Base-by-base conservation (phyloP, 352 stramenopile genomes). In the Phytophthora constricta region DNA sequence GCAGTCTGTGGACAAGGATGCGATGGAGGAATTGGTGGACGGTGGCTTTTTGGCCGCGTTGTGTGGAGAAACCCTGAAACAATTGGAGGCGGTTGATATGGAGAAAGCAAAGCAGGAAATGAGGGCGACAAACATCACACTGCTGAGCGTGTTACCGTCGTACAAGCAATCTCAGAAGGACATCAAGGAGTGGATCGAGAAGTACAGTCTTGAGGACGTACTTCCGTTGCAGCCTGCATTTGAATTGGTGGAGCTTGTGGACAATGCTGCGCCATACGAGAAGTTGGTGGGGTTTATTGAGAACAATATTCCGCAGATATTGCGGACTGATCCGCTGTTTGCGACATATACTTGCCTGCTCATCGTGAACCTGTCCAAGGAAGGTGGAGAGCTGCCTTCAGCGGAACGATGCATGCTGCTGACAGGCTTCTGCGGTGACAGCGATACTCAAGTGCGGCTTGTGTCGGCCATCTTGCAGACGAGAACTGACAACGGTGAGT, bases 381-480 rank as follows among this genome's bases (percentile, higher is more conserved):
- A n/a, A 56, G 68, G 83, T 34, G 80, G 63, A n/a, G 71, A 84
- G 42, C 31, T 88, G 49, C 84, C 84, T 5, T 92, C 83, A 53
- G 51, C 62, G 25, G 82, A 90, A 48, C 76, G 78, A 11, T 82
- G 76, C 65, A 87, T 91, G 72, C 81, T 95, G 43, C 57, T 95
- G 8, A 90, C 72, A 19, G 87, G 87, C 22, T 85, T 95, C 26
- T 91, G 82, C 60, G 80, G 79, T 43, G 83, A 76, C 39, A 52
- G 73, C 3, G 84, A 94, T 58, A 91, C 74, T 20, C 84, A 94
- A 46, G 74, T 78, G 55, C 77, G 76, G 1, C 57, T 95, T 22
- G 55, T 93, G 3, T 78, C 80, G 25, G 81, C 74, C n/a, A 81
- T 94, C 27, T 68, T 93, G 53, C 87, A 95, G 77, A 91, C 81